phyloP scores from a whole-genome alignment of 2,329 filamentous ascomycete species.

The Xylariaceae sp. region DNA sequence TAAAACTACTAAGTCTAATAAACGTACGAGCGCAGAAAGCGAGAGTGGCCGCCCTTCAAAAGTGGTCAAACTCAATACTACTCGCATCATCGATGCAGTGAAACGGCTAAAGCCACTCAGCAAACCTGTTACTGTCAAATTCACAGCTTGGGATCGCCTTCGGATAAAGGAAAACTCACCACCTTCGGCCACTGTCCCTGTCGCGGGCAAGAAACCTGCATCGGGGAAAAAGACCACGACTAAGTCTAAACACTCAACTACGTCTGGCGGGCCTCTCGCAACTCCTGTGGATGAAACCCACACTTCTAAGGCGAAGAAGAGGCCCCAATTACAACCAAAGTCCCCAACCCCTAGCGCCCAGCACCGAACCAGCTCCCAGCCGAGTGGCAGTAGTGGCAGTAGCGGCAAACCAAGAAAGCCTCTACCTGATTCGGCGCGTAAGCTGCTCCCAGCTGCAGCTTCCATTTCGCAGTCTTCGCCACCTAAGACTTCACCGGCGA shows the following conservation, averaged over 20 bases:
- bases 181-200: slow-evolving; percentile 27
- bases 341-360: slow-evolving; percentile 17
- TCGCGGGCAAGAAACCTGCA: slow-evolving; percentile 25
- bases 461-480: slow-evolving; percentile 14
- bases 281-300: neutral
- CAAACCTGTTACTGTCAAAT: slow-evolving; percentile 27
- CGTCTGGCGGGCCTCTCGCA: slow-evolving; percentile 4
- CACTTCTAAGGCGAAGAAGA: slow-evolving; percentile 11
- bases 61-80: slow-evolving; percentile 31
- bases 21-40: slow-evolving; percentile 29
- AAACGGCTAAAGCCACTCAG: slow-evolving; percentile 19
- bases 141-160: slow-evolving; percentile 27
- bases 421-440: slow-evolving; percentile 28
- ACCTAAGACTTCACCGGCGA: slow-evolving; percentile 16
- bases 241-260: neutral
- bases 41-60: slow-evolving; percentile 29
- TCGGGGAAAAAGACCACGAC: slow-evolving; percentile 14
- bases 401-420: slow-evolving; percentile 27
- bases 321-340: slow-evolving; percentile 14
- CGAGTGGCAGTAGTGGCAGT: slow-evolving; percentile 14
- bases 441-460: slow-evolving; percentile 25
- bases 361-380: slow-evolving; percentile 7
- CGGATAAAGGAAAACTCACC: slow-evolving; percentile 17
- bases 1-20: slow-evolving; percentile 21
- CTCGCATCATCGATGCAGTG: slow-evolving; percentile 21